Base-by-base conservation (phyloP, 2,329 filamentous ascomycete genomes). In the Clonostachys chloroleuca region DNA sequence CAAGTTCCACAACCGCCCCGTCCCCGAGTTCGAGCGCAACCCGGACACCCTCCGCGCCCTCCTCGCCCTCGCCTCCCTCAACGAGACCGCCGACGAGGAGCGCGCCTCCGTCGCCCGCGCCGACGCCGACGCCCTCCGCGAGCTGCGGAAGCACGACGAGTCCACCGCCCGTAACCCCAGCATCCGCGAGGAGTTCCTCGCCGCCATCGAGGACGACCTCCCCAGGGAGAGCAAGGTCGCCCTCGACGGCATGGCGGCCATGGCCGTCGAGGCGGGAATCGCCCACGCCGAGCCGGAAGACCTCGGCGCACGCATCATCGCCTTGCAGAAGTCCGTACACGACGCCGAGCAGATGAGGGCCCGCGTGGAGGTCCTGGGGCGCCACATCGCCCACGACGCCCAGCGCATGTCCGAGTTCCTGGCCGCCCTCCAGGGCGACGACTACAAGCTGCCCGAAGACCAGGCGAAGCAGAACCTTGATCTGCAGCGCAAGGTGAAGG, bases 21-120 rank as follows among this genome's bases (percentile, higher is more conserved):
- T 85, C 1, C 91, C 90, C 0, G 62, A 75, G 1, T 96, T 96
- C 64, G 92, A 97, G 69, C 85, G 90, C 57, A 96, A 94, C 60
- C 77, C 86, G 33, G 87, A 92, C 42, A 96, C 92, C 0, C 74
- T 96, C 44, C 84, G 83, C 53, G 83, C 78, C 2, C 75, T 96
- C 5, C 77, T 95, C 9, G 80, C 85, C 24, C 75, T 96, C 8
- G 87, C 87, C 17, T 74, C 83, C 12, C 73, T 83, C 40, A 95
- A 94, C 61, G 91, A 96, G 60, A 69, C 80, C 12, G 87, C 87
- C 6, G 87, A 92, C 53, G 87, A 92, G 56, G 83, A 88, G 55
- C 74, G 76, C 14, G 70, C 72, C 4, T 65, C 85, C 2, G 58
- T 88, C 10, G 70, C 77, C 30, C 70, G 72, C 17, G 68, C 86